Conservation (phyloP, 2,329 filamentous ascomycete species). For the Hymenoscyphus salicellus region DNA sequence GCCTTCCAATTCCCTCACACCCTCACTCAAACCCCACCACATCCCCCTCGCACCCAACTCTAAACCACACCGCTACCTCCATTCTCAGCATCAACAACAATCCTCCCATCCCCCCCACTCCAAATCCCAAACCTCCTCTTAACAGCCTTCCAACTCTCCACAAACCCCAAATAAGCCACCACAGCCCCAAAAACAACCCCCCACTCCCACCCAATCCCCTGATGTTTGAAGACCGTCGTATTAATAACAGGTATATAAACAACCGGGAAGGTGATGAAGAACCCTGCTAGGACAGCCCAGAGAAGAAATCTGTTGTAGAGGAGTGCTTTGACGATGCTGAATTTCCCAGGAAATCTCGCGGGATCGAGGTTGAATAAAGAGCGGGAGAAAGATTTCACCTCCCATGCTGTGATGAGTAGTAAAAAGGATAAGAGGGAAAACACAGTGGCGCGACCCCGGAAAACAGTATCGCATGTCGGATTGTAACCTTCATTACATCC, state of each 20-base stretch:
- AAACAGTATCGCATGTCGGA: constrained; percentile 53
- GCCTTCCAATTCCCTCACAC: background rate
- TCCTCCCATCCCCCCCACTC: background rate
- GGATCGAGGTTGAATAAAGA: constrained; percentile 68
- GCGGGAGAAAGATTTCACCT: constrained; percentile 68
- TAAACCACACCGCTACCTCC: background rate
- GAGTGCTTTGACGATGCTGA: constrained; percentile 57
- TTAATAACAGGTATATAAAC: constrained; percentile 69
- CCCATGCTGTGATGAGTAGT: constrained; percentile 68
- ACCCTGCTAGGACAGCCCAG: constrained; percentile 59
- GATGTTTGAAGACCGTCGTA: constrained; percentile 65
- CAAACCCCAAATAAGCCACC: constrained; percentile 57
- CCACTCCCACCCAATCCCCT: constrained; percentile 69
- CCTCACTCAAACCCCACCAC: background rate
- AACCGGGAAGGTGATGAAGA: constrained; percentile 58
- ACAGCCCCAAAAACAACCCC: constrained; percentile 61
- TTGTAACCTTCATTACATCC: constrained; percentile 57
- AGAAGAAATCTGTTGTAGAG: constrained; percentile 68
- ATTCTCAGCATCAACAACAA: background rate
- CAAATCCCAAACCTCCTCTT: constrained; percentile 47
- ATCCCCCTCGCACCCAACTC: background rate
- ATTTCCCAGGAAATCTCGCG: constrained; percentile 46
- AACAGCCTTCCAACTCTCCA: constrained; percentile 67
- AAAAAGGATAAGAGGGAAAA: constrained; percentile 69
- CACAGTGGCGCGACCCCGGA: constrained; percentile 63